Percentiles rank a stretch among this genome's conserved stretches.
Evolutionary conservation across 2,329 filamentous ascomycete genomes (phyloP).

Genomic region (Botryotinia globosa): DNA sequence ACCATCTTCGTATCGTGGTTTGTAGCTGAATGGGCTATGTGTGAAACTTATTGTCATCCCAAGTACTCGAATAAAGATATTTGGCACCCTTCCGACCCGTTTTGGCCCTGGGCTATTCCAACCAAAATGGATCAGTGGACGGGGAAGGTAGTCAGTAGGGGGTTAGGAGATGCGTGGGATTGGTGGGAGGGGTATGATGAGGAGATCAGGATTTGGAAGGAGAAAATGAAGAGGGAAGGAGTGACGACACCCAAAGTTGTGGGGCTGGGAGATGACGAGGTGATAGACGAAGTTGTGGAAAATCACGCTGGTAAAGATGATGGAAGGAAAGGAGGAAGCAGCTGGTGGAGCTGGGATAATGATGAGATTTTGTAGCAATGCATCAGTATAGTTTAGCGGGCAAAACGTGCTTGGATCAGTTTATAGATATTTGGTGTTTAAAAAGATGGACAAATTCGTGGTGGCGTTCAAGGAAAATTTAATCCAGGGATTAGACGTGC

Average conservation of each 20-base stretch:
- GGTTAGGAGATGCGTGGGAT: constrained; percentile 5
- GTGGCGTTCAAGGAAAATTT: background rate
- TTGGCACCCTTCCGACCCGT: constrained; percentile 58
- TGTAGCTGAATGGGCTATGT: constrained; percentile 52
- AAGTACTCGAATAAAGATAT: constrained; percentile 44
- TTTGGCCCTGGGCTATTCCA: constrained; percentile 58
- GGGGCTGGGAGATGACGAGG: background rate
- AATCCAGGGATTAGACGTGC: background rate
- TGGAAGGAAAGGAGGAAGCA: background rate
- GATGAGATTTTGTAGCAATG: background rate
- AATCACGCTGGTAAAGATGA: background rate
- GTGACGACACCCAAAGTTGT: background rate
- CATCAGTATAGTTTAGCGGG: background rate
- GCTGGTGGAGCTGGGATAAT: constrained; percentile 14
- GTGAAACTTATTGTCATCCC: constrained; percentile 53
- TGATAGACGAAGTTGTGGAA: background rate
- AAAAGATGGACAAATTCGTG: constrained; percentile 9
- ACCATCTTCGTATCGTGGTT: constrained; percentile 52
- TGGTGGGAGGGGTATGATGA: constrained; percentile 14
- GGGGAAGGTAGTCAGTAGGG: constrained; percentile 27
- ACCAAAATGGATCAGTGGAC: constrained; percentile 62
- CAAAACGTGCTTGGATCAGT: constrained; percentile 1
- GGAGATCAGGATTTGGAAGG: constrained; percentile 3
- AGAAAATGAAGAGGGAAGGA: background rate
- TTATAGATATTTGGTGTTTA: background rate